Conservation (phyloP, 2,329 filamentous ascomycete genomes). For the Fusarium dlaminii region DNA sequence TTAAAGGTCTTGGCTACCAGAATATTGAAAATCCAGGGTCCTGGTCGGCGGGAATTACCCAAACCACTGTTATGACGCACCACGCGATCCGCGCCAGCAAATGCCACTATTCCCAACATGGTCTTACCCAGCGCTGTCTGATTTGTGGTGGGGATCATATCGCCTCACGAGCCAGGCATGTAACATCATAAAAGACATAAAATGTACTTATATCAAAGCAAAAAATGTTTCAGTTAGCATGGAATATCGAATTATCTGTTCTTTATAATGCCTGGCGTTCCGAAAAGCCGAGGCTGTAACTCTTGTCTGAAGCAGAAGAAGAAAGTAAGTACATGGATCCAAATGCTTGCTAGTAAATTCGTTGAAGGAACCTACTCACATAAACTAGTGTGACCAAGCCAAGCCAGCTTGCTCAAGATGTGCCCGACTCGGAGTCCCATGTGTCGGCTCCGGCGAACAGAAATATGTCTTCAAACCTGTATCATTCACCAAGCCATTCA, state of each 20-base stretch:
- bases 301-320: constrained; percentile 62
- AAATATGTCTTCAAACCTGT: constrained; percentile 58
- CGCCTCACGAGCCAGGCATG: neutral
- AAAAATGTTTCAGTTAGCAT: fast-evolving
- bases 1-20: neutral
- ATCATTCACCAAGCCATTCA: constrained; percentile 35
- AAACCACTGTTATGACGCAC: neutral
- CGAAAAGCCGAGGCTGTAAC: constrained; percentile 59
- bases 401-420: constrained; percentile 57
- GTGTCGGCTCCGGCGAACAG: constrained; percentile 57
- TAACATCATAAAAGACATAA: neutral
- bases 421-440: constrained; percentile 53
- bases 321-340: constrained; percentile 51
- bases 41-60: neutral
- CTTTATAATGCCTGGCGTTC: constrained; percentile 58
- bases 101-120: constrained; percentile 17
- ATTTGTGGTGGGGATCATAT: neutral
- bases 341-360: fast-evolving
- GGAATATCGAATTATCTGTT: neutral
- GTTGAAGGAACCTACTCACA: neutral
- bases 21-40: neutral
- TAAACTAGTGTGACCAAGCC: constrained; percentile 55
- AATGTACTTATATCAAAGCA: fast-evolving
- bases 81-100: neutral
- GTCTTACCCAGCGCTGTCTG: constrained; percentile 7